These are phyloP conservation scores for Exobasidium rhododendri DNA, from an alignment of 1,284 basidiomycete species.

Conservation along the genomic window DNA sequence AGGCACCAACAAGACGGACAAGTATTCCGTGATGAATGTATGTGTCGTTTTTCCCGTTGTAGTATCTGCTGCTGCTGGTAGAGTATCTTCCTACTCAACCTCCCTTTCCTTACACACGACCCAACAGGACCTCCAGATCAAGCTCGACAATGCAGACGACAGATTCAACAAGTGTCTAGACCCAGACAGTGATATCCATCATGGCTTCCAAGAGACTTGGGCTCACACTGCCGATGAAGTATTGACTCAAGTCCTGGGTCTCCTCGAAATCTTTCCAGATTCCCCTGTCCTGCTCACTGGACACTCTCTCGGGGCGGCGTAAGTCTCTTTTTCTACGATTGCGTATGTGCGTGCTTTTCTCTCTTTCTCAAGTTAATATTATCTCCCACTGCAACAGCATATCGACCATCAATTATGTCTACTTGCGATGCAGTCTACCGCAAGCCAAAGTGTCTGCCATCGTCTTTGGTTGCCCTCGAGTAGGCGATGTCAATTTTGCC, in stretches of 20 bases:
- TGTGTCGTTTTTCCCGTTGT: no score
- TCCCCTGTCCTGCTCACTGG: background rate
- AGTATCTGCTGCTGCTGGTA: background rate
- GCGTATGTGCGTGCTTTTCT: no score
- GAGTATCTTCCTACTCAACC: background rate
- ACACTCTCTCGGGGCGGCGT: conserved; percentile 3
- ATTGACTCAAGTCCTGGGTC: background rate
- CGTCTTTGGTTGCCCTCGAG: background rate
- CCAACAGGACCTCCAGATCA: background rate
- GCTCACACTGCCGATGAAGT: conserved; percentile 7
- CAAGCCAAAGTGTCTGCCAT: background rate
- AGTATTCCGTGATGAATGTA: background rate
- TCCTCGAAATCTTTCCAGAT: background rate
- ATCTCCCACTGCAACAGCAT: background rate
- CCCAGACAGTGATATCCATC: background rate
- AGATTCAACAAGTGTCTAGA: background rate
- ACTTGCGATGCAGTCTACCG: background rate
- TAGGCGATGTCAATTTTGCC: conserved; percentile 6
- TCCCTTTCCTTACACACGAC: background rate
- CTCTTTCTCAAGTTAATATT: background rate
- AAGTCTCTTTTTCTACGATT: background rate
- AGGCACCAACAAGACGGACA: background rate
- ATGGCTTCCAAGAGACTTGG: conserved; percentile 10
- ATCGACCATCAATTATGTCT: background rate
- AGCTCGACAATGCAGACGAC: background rate